Conservation (phyloP, 2,329 filamentous ascomycete genomes). For the Ophiobolus disseminans region DNA sequence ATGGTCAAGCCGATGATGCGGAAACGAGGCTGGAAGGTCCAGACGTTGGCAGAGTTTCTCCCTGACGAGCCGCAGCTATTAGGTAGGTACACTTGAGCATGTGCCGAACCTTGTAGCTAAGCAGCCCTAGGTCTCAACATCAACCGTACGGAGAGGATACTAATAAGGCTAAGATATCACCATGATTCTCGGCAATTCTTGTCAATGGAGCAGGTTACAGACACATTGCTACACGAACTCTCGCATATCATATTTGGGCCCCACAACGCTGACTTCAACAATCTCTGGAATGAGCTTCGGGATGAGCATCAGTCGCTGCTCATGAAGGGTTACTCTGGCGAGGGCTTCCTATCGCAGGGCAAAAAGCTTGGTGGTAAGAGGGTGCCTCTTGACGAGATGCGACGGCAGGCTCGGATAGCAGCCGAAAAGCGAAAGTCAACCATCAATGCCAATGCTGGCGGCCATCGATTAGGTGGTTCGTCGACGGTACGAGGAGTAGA, state of each 20-base stretch:
- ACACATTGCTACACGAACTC: slow-evolving; percentile 94
- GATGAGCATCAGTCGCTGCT: slow-evolving; percentile 81
- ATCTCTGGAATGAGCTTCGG: slow-evolving; percentile 86
- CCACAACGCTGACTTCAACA: slow-evolving; percentile 83
- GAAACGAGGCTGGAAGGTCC: slow-evolving; percentile 80
- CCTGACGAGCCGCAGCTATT: slow-evolving; percentile 76
- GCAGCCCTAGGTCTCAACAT: slow-evolving; percentile 70
- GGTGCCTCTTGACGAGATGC: slow-evolving; percentile 72
- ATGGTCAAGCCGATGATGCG: slow-evolving; percentile 95
- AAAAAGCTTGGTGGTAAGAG: slow-evolving; percentile 69
- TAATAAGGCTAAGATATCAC: slow-evolving; percentile 79
- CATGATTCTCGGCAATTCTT: slow-evolving; percentile 79
- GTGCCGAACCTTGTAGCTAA: slow-evolving; percentile 18
- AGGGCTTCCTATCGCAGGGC: slow-evolving; percentile 82
- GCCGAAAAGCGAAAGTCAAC: slow-evolving; percentile 72
- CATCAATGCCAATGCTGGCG: slow-evolving; percentile 70
- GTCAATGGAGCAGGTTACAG: slow-evolving; percentile 78
- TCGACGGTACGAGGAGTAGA: slow-evolving; percentile 66
- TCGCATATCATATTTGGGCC: slow-evolving; percentile 86
- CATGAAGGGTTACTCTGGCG: slow-evolving; percentile 86
- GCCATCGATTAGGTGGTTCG: slow-evolving; percentile 74
- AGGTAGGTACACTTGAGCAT: slow-evolving; percentile 55
- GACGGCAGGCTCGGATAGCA: slow-evolving; percentile 74
- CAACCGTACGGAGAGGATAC: slow-evolving; percentile 78
- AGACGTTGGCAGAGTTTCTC: slow-evolving; percentile 82